Evolutionary conservation across 2,329 filamentous ascomycete species (phyloP), one percentile per base, ranked within the genome.

Genomic region (Elsinoe australis): DNA sequence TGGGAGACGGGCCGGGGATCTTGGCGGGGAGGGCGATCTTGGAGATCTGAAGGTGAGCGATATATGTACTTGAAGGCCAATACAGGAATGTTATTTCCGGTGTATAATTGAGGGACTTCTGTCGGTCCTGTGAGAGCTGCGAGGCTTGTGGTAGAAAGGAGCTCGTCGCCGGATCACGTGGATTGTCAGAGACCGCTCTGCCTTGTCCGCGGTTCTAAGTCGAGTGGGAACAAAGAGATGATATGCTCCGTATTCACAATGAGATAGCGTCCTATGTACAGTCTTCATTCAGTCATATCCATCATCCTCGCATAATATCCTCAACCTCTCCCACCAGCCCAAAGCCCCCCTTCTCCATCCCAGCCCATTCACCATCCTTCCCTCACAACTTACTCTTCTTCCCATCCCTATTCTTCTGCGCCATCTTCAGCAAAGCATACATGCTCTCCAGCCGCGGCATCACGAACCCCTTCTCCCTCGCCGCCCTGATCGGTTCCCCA

Each of bases 401-500:
- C 15, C 21, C 39, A 32, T 76, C 73, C 49, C 76, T 67, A 45
- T 71, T 71, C 53, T 66, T 62, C 68, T 83, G 79, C 56, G 75
- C 74, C 60, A 78, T 82, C 61, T 73, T 73, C 53, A 85, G 60
- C 55, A 85, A 60, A 19, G 80, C 81, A 67, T 85, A 85, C 55
- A 85, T 56, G 17, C 66, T 82, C 67, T 85, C 79, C 66, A 85
- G 58, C 60, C 79, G 67, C 8, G 80, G 80, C 75, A 85, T 75
- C 57, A 82, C 75, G 4, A 80, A 73, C 0, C 81, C 82, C 44
- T 73, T 72, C 47, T 71, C 72, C 55, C 78, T 67, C 7, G 82
- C 82, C 38, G 83, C 78, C 54, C 79, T 67, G 22, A 85, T 76
- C 1, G 82, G 80, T 59, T 86, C 85, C 1, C 83, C 82, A 18